Evolutionary conservation across 192 early-diverging fungal species (phyloP).

Genomic region (Linnemannia schmuckeri): DNA sequence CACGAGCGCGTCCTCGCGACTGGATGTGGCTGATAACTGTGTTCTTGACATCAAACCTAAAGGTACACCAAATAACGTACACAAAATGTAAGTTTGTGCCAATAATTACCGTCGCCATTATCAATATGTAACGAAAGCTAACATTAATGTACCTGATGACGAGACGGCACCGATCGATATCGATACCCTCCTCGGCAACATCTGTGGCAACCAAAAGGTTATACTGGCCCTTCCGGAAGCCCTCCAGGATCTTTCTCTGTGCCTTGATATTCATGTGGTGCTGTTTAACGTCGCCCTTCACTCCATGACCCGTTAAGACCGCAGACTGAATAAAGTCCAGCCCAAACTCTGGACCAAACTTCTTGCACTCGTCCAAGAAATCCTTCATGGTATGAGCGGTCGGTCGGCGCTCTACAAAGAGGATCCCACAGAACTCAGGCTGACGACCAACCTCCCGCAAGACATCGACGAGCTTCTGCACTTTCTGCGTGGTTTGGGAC

Average conservation of each 20-base stretch:
- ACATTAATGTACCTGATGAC: slow-evolving; percentile 72
- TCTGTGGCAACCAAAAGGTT: slow-evolving; percentile 91
- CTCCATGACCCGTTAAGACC: slow-evolving; percentile 74
- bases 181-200: slow-evolving; percentile 96
- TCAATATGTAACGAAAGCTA: background rate
- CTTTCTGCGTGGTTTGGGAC: slow-evolving; percentile 66
- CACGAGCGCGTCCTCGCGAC: slow-evolving; percentile 87
- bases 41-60: slow-evolving; percentile 80
- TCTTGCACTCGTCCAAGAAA: slow-evolving; percentile 62
- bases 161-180: slow-evolving; percentile 90
- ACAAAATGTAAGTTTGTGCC: slow-evolving; percentile 4
- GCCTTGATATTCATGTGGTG: slow-evolving; percentile 61
- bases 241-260: slow-evolving; percentile 71
- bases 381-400: slow-evolving; percentile 70
- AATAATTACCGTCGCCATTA: background rate
- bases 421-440: slow-evolving; percentile 81
- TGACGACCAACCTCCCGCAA: background rate
- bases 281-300: slow-evolving; percentile 42
- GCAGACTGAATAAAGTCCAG: slow-evolving; percentile 57
- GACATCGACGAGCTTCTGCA: slow-evolving; percentile 50
- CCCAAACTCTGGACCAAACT: slow-evolving; percentile 60
- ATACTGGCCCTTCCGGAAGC: slow-evolving; percentile 74
- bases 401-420: slow-evolving; percentile 83
- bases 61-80: background rate
- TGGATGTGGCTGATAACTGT: slow-evolving; percentile 87